Percentiles rank a stretch among this genome's conserved stretches.
phyloP scores from a whole-genome alignment of 164 flowering plant genomes.

The Piper longum region DNA sequence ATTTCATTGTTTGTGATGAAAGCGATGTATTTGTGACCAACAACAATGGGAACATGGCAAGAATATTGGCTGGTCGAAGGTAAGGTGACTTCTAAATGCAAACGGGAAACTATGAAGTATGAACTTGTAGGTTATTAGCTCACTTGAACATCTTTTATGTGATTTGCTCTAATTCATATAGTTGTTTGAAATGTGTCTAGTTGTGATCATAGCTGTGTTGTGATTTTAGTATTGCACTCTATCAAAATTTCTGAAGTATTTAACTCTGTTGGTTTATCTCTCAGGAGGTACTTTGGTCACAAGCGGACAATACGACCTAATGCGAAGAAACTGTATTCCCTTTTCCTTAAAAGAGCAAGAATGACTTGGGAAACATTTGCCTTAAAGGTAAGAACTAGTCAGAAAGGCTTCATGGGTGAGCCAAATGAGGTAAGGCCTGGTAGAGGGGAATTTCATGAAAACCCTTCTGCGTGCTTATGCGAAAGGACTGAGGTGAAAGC shows the following conservation, averaged over 20 bases:
- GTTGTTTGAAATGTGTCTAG: no score
- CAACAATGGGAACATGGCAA: conserved; percentile 99
- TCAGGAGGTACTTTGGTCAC: conserved; percentile 92
- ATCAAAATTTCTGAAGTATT: no score
- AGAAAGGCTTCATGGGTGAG: conserved; percentile 86
- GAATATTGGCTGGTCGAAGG: conserved; percentile 94
- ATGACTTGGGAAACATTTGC: conserved; percentile 82
- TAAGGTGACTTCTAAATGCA: conserved; percentile 10
- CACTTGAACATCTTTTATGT: no score
- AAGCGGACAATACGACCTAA: conserved; percentile 93
- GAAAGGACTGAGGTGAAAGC: conserved; percentile 39
- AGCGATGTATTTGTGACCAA: conserved; percentile 97
- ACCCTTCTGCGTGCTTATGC: conserved; percentile 83
- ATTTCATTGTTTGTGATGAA: conserved; percentile 89
- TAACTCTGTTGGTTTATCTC: not conserved
- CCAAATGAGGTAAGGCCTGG: conserved; percentile 89
- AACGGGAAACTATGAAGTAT: no score
- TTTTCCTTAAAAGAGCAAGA: conserved; percentile 42
- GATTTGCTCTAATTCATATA: no score
- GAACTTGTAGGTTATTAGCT: no score
- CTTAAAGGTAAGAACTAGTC: conserved; percentile 45
- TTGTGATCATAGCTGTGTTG: no score
- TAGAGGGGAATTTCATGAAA: conserved; percentile 91
- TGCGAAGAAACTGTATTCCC: conserved; percentile 66
- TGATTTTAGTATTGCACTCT: no score